phyloP scores from a whole-genome alignment of 2,329 filamentous ascomycete species.

The Nannizziopsis barbatae region DNA sequence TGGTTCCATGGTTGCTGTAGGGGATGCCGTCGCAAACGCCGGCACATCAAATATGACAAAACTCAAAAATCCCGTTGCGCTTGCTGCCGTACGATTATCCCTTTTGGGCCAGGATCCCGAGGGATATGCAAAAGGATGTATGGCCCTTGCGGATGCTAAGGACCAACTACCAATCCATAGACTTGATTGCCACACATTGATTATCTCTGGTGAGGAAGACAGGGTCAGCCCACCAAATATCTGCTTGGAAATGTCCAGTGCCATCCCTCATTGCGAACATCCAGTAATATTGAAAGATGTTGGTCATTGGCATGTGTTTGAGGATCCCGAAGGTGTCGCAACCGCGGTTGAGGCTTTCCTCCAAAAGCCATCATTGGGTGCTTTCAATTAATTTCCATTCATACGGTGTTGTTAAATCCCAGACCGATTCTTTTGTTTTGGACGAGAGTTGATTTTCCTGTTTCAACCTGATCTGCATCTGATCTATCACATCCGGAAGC shows the following conservation, averaged over 20 bases:
- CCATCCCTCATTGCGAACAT: constrained; percentile 17
- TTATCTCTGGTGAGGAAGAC: constrained; percentile 41
- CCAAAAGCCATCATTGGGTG: not conserved
- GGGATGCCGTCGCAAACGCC: constrained; percentile 29
- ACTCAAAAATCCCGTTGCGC: constrained; percentile 30
- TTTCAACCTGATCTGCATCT: constrained; percentile 1
- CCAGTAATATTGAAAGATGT: constrained; percentile 32
- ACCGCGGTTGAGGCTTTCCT: constrained; percentile 2
- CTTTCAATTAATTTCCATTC: too few relatives aligned
- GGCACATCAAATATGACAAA: constrained; percentile 32
- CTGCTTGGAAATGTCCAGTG: constrained; percentile 25
- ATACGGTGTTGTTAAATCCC: too few relatives aligned
- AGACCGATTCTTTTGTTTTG: too few relatives aligned
- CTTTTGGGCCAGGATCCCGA: constrained; percentile 42
- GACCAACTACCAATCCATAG: constrained; percentile 25
- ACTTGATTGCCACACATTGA: constrained; percentile 26
- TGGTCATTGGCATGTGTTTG: constrained; percentile 43
- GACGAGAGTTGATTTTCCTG: too few relatives aligned
- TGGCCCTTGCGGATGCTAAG: constrained; percentile 37
- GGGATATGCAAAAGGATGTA: constrained; percentile 45
- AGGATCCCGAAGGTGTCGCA: constrained; percentile 28
- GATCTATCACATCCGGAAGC: not conserved
- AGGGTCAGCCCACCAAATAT: constrained; percentile 31
- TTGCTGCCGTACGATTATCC: constrained; percentile 35
- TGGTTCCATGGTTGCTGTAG: constrained; percentile 37